Evolutionary conservation across 306 rosid species (phyloP).

Genomic region (Rosa persica): DNA sequence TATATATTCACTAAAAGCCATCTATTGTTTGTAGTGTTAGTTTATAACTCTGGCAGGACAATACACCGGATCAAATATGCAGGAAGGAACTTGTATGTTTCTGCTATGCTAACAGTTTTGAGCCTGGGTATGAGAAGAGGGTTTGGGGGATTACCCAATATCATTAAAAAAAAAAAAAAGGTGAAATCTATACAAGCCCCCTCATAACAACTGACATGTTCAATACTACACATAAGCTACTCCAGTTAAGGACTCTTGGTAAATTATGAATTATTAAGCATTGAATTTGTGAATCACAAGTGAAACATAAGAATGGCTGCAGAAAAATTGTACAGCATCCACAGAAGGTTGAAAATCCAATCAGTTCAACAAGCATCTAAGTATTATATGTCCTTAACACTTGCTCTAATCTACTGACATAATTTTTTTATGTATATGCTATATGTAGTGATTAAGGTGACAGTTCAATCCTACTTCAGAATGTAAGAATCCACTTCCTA

Average conservation of each 20-base stretch:
- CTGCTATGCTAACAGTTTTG: not conserved
- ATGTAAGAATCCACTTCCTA: not conserved
- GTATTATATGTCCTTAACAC: not conserved
- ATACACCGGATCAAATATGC: not conserved
- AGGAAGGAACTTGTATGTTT: not conserved
- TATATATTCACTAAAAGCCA: not conserved
- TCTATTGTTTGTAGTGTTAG: not conserved
- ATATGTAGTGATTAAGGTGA: not conserved
- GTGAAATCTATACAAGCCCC: not conserved
- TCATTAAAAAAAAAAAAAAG: not conserved
- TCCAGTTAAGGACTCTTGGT: not conserved
- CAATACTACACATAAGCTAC: not conserved
- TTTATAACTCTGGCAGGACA: not conserved
- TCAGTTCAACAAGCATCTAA: not conserved
- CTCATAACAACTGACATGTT: not conserved
- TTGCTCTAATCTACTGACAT: not conserved
- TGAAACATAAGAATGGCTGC: not conserved
- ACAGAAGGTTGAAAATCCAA: not conserved
- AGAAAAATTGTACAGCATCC: not conserved
- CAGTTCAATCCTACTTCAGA: not conserved
- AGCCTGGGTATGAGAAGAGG: not conserved
- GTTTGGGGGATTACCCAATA: not conserved
- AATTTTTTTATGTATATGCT: not conserved
- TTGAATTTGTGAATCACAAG: not conserved
- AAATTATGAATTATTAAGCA: not conserved